Evolutionary conservation across 768 basidiomycete genomes (phyloP), one percentile per base, ranked within the genome.

Genomic region (Piloderma croceum): DNA sequence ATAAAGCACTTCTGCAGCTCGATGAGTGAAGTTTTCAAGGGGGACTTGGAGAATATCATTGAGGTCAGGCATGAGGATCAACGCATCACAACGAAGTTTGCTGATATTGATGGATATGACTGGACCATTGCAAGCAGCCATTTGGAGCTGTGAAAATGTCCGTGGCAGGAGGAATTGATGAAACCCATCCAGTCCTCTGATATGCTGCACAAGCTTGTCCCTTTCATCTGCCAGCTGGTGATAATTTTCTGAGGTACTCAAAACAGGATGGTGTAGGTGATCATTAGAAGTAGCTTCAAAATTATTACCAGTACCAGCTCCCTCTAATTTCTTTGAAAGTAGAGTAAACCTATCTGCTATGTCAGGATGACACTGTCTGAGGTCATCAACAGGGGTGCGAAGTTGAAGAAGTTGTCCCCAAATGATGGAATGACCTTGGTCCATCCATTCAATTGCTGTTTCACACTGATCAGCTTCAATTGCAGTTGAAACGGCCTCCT

Each of bases 11-110:
- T n/a, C n/a, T n/a, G n/a, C n/a, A n/a, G n/a, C n/a, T n/a, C n/a
- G n/a, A n/a, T n/a, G n/a, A n/a, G n/a, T n/a, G 17, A 27, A 15
- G 5, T 36, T 42, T 29, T 17, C 35, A 7, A 52, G 32, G n/a
- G 50, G 46, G 7, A 52, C 24, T 17, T 45, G 39, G 6, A 44
- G 24, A 13, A 42, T 34, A 17, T 36, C 17, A 24, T 39, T 36
- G 11, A 31, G n/a, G n/a, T n/a, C 40, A n/a, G 36, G 33, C 6
- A 52, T 18, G 18, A 69, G 49, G 10, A 68, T 60, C 20, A 71
- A 20, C 1, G 65, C 68, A 42, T 71, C 65, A 25, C 65, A 71
- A n/a, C 63, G 52, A 24, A 20, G 41, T n/a, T 29, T 41, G 38
- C 45, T 33, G 29, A 51, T 33, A 38, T 58, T 54, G 19, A 58